A percentile compares a stretch with the other conserved stretches of the same genome.
phyloP scores from a whole-genome alignment of 1,139 yeast genomes.

The Blastobotrys serpentis region DNA sequence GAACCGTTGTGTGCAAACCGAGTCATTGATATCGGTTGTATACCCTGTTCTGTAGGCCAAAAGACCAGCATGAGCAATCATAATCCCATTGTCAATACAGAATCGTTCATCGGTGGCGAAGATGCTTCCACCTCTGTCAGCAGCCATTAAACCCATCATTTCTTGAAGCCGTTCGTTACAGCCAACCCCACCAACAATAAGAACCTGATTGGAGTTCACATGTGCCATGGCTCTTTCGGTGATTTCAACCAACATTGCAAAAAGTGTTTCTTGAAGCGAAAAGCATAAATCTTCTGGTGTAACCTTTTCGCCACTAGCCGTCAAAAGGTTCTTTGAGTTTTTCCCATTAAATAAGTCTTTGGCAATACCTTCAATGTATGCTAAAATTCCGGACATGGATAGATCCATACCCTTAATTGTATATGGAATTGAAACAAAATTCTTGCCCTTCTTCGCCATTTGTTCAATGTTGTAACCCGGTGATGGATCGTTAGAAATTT shows the following conservation, averaged over 20 bases:
- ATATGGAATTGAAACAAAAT: constrained; percentile 78
- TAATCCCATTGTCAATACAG: constrained; percentile 95
- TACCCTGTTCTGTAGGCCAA: constrained; percentile 83
- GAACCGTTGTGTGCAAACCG: constrained; percentile 90
- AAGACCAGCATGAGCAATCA: constrained; percentile 98
- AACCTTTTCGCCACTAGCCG: constrained; percentile 46
- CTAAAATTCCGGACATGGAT: constrained; percentile 93
- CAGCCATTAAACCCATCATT: constrained; percentile 94
- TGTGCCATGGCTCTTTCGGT: constrained; percentile 99
- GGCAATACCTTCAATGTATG: constrained; percentile 78
- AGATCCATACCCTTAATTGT: constrained; percentile 98
- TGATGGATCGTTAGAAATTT: constrained; percentile 88
- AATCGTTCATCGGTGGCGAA: constrained; percentile 96
- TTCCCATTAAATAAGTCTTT: constrained; percentile 60
- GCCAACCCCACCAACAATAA: constrained; percentile 98
- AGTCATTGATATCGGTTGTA: constrained; percentile 54
- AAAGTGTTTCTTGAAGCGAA: constrained; percentile 86
- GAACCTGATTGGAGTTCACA: constrained; percentile 82
- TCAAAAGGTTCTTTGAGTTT: constrained; percentile 52
- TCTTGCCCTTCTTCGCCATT: constrained; percentile 72
- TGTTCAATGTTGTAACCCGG: constrained; percentile 98
- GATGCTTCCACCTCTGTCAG: constrained; percentile 80
- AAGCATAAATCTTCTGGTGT: constrained; percentile 89
- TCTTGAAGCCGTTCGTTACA: constrained; percentile 87
- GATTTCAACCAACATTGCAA: constrained; percentile 95